A percentile compares a stretch with the other conserved stretches of the same genome.
phyloP scores from a whole-genome alignment of 225 moss, liverwort and hornwort species.

The Pleurozium schreberi region DNA sequence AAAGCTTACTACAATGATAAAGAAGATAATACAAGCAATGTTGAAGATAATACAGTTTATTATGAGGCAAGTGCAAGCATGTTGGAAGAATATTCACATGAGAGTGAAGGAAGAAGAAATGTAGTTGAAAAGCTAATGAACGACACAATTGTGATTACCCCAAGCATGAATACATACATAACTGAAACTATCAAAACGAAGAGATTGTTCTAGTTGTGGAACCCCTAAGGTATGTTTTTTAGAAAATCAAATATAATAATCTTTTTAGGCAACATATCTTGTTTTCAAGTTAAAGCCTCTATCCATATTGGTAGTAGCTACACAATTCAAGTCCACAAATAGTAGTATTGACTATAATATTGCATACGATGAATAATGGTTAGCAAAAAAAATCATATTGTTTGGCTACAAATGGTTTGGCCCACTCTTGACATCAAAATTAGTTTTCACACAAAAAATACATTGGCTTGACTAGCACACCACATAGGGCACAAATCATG shows the following conservation, averaged over 20 bases:
- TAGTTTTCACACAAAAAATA: background rate
- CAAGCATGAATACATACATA: background rate
- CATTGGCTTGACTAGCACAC: background rate
- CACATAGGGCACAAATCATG: background rate
- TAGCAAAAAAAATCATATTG: background rate
- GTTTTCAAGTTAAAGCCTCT: background rate
- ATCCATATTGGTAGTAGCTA: background rate
- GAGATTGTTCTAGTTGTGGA: background rate
- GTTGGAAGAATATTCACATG: background rate
- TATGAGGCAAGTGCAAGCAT: background rate
- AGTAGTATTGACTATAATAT: background rate
- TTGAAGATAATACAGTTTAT: background rate
- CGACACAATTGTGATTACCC: background rate
- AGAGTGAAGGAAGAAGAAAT: background rate
- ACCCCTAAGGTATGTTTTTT: background rate
- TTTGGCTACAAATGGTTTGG: background rate
- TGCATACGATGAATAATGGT: no score
- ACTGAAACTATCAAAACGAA: background rate
- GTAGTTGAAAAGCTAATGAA: background rate
- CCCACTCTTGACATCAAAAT: background rate
- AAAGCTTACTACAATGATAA: background rate
- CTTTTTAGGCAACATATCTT: background rate
- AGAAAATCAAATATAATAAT: background rate
- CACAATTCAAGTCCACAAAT: background rate
- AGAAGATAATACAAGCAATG: background rate